Base-by-base conservation (phyloP, 805 yeast species). In the Candida pseudoglaebosa region DNA sequence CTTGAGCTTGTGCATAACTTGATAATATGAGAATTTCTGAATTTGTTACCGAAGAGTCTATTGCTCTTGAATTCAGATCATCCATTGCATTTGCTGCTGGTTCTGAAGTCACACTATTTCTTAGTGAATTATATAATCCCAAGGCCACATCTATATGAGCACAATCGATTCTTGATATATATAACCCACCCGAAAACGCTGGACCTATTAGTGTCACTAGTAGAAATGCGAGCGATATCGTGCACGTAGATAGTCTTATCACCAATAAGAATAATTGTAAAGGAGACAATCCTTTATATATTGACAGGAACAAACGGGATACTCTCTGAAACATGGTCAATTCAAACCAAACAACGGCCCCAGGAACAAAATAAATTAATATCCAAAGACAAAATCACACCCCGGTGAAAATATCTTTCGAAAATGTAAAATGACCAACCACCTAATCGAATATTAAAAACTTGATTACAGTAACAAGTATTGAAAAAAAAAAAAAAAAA, bases 71-170 rank as follows among this genome's bases (percentile, higher is more conserved):
- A 8, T 32, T 33, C 17, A 16, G 29, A 34, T 12, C 32, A 13
- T 24, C 31, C 14, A 34, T 48, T 10, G 47, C 46, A 10, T 49
- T 46, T 17, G 44, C 40, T 14, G 46, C 45, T 13, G 54, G 43
- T 13, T 49, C 37, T 16, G 56, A 42, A n/a, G 59, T 38, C 9
- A 62, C 67, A 10, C 65, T 52, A 14, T 46, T 50, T 33, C 75
- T 54, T 38, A 75, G 54, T 4, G 72, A 61, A 17, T 65, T 53
- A 47, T 75, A 78, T 6, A 80, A 54, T 1, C 84, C 85, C 14
- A 58, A 48, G 1, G 80, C 70, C 14, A 80, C 73, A 42, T 76
- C 78, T 5, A 70, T 54, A 46, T 74, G 80, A 3, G 73, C 65
- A 41, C 79, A 76, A 47, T 72, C 70, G 28, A 80, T 57, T 28